A percentile compares a stretch with the other conserved stretches of the same genome.
phyloP scores from a whole-genome alignment of 2,329 filamentous ascomycete genomes.

The Keithomyces neogunnii region DNA sequence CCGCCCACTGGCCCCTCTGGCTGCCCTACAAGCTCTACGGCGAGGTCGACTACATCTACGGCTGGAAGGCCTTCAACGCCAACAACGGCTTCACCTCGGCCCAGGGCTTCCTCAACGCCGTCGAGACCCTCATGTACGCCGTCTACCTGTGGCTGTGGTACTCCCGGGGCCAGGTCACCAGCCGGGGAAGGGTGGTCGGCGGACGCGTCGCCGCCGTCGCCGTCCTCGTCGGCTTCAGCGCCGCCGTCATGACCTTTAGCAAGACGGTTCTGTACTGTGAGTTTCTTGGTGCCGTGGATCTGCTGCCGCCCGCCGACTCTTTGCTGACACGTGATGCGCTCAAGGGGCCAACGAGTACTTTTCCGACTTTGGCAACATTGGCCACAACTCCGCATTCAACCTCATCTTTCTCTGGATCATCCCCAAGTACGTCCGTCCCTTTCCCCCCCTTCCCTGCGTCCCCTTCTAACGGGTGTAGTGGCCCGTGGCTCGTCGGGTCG shows the following conservation, averaged over 20 bases:
- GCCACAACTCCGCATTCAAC: constrained; percentile 39
- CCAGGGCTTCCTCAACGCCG: constrained; percentile 59
- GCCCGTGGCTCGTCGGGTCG: constrained; percentile 45
- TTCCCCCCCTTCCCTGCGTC: neutral
- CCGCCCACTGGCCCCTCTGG: constrained; percentile 64
- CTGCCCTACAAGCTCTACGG: constrained; percentile 75
- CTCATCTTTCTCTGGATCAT: constrained; percentile 48
- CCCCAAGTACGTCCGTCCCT: constrained; percentile 39
- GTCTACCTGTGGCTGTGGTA: constrained; percentile 40
- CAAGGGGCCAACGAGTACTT: constrained; percentile 49
- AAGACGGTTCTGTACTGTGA: constrained; percentile 54
- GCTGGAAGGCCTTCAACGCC: constrained; percentile 60
- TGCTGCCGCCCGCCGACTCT: too few species aligned
- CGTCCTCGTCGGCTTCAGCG: constrained; percentile 40
- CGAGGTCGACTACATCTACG: constrained; percentile 72
- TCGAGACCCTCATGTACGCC: constrained; percentile 59
- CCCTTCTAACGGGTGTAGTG: constrained; percentile 19
- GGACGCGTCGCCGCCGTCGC: constrained; percentile 37
- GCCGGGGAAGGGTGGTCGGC: constrained; percentile 21
- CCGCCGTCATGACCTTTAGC: constrained; percentile 51
- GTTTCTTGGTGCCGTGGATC: constrained; percentile 14
- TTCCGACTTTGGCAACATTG: constrained; percentile 47
- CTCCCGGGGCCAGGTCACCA: constrained; percentile 8
- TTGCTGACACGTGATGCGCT: neutral
- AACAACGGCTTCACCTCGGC: constrained; percentile 69